phyloP scores from a whole-genome alignment of 2,329 filamentous ascomycete genomes.

The Diaporthe eres region DNA sequence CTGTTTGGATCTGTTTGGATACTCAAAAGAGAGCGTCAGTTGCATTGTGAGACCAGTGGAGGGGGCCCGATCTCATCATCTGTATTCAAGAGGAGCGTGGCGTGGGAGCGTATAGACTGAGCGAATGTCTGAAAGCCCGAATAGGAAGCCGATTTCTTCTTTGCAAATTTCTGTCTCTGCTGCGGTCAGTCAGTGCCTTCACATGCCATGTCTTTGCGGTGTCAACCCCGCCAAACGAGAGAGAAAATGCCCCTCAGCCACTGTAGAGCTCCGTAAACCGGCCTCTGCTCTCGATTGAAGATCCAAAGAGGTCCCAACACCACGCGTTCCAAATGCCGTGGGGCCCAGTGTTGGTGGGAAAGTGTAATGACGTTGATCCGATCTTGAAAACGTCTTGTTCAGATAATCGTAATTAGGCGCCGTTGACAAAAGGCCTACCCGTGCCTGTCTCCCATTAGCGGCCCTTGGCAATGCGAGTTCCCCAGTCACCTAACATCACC shows the following conservation, averaged over 20 bases:
- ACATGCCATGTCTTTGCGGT: neutral
- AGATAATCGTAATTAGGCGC: neutral
- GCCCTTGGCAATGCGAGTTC: slow-evolving; percentile 19
- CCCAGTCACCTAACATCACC: slow-evolving; percentile 6
- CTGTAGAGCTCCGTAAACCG: slow-evolving; percentile 16
- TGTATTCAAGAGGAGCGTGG: slow-evolving; percentile 5
- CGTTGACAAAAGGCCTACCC: neutral
- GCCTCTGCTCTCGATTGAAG: neutral
- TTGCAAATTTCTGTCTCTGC: neutral
- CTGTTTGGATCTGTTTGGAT: slow-evolving; percentile 14
- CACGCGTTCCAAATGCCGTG: neutral
- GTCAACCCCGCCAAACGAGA: slow-evolving; percentile 2
- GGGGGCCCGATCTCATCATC: neutral
- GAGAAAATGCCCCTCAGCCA: slow-evolving; percentile 3
- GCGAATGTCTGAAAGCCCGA: neutral
- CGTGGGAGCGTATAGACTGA: slow-evolving; percentile 22
- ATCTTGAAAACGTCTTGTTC: neutral
- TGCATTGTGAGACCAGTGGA: neutral
- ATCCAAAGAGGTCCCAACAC: neutral
- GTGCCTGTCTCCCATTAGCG: neutral
- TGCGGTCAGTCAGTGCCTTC: neutral
- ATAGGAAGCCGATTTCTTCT: neutral
- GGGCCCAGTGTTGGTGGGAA: neutral
- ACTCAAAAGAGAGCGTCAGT: neutral
- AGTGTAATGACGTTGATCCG: neutral